Conservation (phyloP, 1,284 basidiomycete genomes). For the Moesziomyces parantarcticus region DNA sequence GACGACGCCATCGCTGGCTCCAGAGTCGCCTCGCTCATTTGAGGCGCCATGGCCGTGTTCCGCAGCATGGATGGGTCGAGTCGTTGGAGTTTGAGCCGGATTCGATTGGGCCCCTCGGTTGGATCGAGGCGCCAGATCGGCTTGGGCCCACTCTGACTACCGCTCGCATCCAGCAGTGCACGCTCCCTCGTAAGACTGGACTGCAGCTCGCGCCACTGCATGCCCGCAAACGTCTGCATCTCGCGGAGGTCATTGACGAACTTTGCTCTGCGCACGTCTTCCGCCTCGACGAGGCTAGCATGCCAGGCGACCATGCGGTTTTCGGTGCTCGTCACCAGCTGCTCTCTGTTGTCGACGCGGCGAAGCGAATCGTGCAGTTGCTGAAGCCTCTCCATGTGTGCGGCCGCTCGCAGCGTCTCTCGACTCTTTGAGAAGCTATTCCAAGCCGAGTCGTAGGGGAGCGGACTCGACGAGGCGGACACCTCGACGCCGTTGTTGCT, state of each 20-base stretch:
- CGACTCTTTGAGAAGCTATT: constrained; percentile 40
- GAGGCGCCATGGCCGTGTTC: constrained; percentile 26
- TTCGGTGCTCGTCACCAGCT: constrained; percentile 42
- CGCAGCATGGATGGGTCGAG: constrained; percentile 27
- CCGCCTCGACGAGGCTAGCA: constrained; percentile 38
- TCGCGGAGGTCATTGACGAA: constrained; percentile 58
- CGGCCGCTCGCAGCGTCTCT: constrained; percentile 49
- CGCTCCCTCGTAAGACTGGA: constrained; percentile 42
- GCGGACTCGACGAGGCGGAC: background rate
- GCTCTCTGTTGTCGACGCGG: constrained; percentile 41
- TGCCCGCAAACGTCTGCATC: constrained; percentile 39
- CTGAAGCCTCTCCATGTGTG: constrained; percentile 54
- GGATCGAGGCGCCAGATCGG: constrained; percentile 59
- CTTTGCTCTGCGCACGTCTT: constrained; percentile 40
- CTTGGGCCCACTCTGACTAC: constrained; percentile 3
- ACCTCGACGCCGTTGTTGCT: background rate
- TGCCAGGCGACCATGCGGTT: constrained; percentile 57
- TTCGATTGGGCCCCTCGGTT: constrained; percentile 63
- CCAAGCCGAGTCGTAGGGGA: constrained; percentile 34
- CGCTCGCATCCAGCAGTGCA: constrained; percentile 26
- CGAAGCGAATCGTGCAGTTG: constrained; percentile 46
- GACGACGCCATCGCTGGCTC: constrained; percentile 7
- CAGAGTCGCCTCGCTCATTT: constrained; percentile 12
- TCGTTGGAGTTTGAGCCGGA: constrained; percentile 58
- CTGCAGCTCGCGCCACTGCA: constrained; percentile 48